Evolutionary conservation across 371 early-diverging fungal species (phyloP).

Genomic region (Syncephalastrum racemosum): DNA sequence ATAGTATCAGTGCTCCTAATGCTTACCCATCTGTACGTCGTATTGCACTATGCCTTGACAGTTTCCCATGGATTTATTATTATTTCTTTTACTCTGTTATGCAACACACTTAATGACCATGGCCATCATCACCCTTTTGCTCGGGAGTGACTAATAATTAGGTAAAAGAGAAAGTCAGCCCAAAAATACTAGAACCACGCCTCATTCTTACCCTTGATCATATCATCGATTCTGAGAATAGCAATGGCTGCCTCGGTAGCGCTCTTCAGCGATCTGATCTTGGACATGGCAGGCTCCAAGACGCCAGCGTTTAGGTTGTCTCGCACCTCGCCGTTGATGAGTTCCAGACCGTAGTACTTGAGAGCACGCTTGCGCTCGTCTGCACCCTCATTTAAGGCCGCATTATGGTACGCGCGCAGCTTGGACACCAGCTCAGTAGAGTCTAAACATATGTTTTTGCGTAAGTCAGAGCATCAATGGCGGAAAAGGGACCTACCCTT

Average conservation of each 20-base stretch:
- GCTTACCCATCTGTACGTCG: too few relatives aligned
- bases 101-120: constrained; percentile 39
- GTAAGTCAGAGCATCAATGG: neutral
- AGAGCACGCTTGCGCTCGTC: constrained; percentile 75
- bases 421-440: constrained; percentile 96
- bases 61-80: too few relatives aligned
- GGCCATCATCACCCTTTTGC: constrained; percentile 49
- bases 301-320: constrained; percentile 98
- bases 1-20: too few relatives aligned
- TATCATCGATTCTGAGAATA: constrained; percentile 98
- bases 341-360: constrained; percentile 94
- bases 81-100: neutral
- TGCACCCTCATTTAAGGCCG: constrained; percentile 68
- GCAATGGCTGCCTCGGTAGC: constrained; percentile 99
- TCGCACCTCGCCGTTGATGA: constrained; percentile 91
- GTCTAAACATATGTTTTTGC: constrained; percentile 33
- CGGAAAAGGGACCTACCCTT: constrained; percentile 50
- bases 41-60: too few relatives aligned
- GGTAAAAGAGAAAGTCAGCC: neutral
- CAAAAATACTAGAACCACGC: neutral
- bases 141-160: constrained; percentile 43
- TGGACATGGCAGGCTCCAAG: constrained; percentile 99
- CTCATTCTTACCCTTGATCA: constrained; percentile 76
- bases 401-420: constrained; percentile 93
- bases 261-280: constrained; percentile 97